A percentile compares a stretch with the other conserved stretches of the same genome.
phyloP scores from a whole-genome alignment of 2,329 filamentous ascomycete genomes.

The Verticillium isaacii region DNA sequence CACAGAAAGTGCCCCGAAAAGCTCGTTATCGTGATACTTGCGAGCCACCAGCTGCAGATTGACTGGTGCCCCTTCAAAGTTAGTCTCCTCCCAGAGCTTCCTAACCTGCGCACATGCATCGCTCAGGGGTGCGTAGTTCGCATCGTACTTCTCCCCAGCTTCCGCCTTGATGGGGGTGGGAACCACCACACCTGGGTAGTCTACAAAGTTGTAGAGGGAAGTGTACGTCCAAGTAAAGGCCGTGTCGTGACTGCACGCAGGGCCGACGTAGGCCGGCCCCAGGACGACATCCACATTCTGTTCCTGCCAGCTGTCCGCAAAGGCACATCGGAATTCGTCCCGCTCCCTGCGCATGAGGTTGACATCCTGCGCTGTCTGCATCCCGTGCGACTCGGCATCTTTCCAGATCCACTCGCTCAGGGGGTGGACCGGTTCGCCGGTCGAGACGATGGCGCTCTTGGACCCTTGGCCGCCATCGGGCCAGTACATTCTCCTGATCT shows the following conservation, averaged over 20 bases:
- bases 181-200: slow-evolving; percentile 28
- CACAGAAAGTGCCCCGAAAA: slow-evolving; percentile 22
- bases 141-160: slow-evolving; percentile 19
- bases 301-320: slow-evolving; percentile 26
- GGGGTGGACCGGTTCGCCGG: slow-evolving; percentile 38
- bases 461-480: slow-evolving; percentile 33
- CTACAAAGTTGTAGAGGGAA: slow-evolving; percentile 30
- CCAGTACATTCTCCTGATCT: slow-evolving; percentile 37
- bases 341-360: slow-evolving; percentile 19
- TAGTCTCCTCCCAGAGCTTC: slow-evolving; percentile 22
- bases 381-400: slow-evolving; percentile 19
- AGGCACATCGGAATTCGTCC: slow-evolving; percentile 25
- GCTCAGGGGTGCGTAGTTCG: slow-evolving; percentile 19
- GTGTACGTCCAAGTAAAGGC: slow-evolving; percentile 31
- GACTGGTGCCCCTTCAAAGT: slow-evolving; percentile 33
- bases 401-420: slow-evolving; percentile 35
- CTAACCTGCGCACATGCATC: slow-evolving; percentile 22
- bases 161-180: slow-evolving; percentile 27
- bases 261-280: slow-evolving; percentile 29
- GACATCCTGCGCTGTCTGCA: slow-evolving; percentile 17
- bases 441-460: slow-evolving; percentile 24
- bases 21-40: slow-evolving; percentile 27
- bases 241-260: slow-evolving; percentile 30
- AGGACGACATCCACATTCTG: slow-evolving; percentile 32
- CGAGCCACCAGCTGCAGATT: slow-evolving; percentile 26